Evolutionary conservation across 2,329 filamentous ascomycete species (phyloP).

Genomic region (Alternaria burnsii): DNA sequence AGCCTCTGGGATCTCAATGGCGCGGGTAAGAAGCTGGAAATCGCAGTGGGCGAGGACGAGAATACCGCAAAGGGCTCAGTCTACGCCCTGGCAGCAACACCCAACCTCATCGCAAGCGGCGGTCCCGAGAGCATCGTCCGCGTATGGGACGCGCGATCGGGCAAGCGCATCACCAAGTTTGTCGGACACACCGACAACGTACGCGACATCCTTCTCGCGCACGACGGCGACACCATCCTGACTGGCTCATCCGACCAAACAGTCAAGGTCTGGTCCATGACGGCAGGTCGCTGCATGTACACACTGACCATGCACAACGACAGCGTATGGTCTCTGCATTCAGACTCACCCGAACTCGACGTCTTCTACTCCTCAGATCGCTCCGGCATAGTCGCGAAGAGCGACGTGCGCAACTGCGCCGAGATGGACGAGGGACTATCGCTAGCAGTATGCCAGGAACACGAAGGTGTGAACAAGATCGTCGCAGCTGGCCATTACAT

Average conservation of each 20-base stretch:
- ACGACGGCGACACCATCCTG: slow-evolving; percentile 88
- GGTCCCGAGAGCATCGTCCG: slow-evolving; percentile 93
- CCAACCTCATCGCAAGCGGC: slow-evolving; percentile 85
- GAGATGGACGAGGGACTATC: slow-evolving; percentile 89
- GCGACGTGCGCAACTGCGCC: slow-evolving; percentile 78
- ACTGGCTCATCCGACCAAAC: slow-evolving; percentile 96
- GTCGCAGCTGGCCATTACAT: slow-evolving; percentile 75
- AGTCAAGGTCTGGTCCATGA: slow-evolving; percentile 97
- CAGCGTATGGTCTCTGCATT: slow-evolving; percentile 95
- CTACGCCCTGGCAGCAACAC: slow-evolving; percentile 84
- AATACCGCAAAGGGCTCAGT: slow-evolving; percentile 89
- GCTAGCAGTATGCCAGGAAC: slow-evolving; percentile 89
- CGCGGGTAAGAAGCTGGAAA: slow-evolving; percentile 83
- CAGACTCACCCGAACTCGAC: slow-evolving; percentile 82
- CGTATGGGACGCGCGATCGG: slow-evolving; percentile 88
- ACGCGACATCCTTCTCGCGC: slow-evolving; percentile 86
- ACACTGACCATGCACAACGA: slow-evolving; percentile 99
- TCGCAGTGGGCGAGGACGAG: slow-evolving; percentile 85
- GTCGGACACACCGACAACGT: slow-evolving; percentile 97
- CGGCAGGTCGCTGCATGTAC: slow-evolving; percentile 94
- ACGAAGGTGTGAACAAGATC: slow-evolving; percentile 77
- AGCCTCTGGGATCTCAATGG: slow-evolving; percentile 93
- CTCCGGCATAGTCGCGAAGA: slow-evolving; percentile 94
- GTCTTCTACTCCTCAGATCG: slow-evolving; percentile 96
- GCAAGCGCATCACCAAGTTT: slow-evolving; percentile 92